A percentile compares a stretch with the other conserved stretches of the same genome.
Conservation (phyloP, 768 basidiomycete genomes). For the Kwoniella europaea region DNA sequence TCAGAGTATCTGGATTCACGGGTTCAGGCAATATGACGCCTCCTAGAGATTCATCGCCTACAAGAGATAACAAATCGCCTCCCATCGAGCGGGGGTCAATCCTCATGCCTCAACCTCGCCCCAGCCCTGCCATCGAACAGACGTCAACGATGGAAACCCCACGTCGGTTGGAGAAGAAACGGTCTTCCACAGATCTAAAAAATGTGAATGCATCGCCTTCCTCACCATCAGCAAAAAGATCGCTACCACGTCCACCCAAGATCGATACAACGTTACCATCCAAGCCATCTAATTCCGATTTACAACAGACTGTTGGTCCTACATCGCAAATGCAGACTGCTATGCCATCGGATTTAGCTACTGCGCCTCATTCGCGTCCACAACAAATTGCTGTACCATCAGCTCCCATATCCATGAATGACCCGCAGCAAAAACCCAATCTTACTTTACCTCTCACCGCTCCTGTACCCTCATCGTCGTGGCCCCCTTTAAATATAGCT, state of each 20-base stretch:
- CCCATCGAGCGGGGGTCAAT: slow-evolving; percentile 23
- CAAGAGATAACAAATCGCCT: slow-evolving; percentile 10
- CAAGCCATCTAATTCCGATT: slow-evolving; percentile 5
- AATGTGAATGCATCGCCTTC: slow-evolving; percentile 24
- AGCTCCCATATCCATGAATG: not conserved
- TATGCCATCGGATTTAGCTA: slow-evolving; percentile 4
- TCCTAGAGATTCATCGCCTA: slow-evolving; percentile 13
- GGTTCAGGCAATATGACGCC: slow-evolving; percentile 9
- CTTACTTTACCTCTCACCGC: slow-evolving; percentile 17
- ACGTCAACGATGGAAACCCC: slow-evolving; percentile 19
- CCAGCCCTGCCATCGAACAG: slow-evolving; percentile 26
- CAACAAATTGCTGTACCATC: not conserved
- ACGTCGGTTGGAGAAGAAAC: slow-evolving; percentile 33
- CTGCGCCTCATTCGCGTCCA: slow-evolving; percentile 9
- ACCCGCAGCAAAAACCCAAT: not conserved
- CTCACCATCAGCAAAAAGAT: slow-evolving; percentile 36
- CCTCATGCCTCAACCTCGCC: slow-evolving; percentile 28
- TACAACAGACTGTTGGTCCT: not conserved
- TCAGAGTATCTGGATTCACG: slow-evolving; percentile 10
- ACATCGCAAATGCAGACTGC: slow-evolving; percentile 18
- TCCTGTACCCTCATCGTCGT: slow-evolving; percentile 23
- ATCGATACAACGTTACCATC: not conserved
- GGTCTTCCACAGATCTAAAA: slow-evolving; percentile 30
- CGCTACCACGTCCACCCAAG: slow-evolving; percentile 46
- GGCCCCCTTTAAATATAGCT: slow-evolving; percentile 24